Evolutionary conservation across 2,329 filamentous ascomycete species (phyloP).

Genomic region (Epichloe baconii): DNA sequence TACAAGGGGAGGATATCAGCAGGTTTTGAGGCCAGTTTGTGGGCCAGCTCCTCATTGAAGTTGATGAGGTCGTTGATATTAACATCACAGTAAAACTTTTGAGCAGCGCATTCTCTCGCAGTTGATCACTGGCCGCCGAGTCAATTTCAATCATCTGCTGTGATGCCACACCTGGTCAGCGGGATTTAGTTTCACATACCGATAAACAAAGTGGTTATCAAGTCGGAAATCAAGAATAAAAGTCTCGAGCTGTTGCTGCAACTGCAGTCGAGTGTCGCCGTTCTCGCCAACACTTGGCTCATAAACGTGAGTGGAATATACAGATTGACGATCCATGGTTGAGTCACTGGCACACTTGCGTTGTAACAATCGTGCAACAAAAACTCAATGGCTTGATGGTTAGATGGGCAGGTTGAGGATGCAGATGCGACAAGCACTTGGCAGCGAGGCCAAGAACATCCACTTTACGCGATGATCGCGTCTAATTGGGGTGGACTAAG

Average conservation of each 20-base stretch:
- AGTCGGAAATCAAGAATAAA: conserved; percentile 92
- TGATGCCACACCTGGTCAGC: background rate
- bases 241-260: conserved; percentile 69
- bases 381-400: background rate
- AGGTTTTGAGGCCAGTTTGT: conserved; percentile 78
- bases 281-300: conserved; percentile 51
- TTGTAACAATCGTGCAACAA: background rate
- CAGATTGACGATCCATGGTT: conserved; percentile 73
- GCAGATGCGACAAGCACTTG: background rate
- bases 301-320: conserved; percentile 75
- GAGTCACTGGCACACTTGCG: background rate
- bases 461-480: conserved; percentile 12
- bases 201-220: conserved; percentile 90
- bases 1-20: conserved; percentile 81
- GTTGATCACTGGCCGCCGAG: conserved; percentile 59
- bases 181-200: conserved; percentile 37
- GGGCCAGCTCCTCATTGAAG: conserved; percentile 89
- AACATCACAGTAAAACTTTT: conserved; percentile 95
- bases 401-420: background rate
- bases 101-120: conserved; percentile 85
- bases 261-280: conserved; percentile 56
- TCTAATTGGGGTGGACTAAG: background rate
- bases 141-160: conserved; percentile 6
- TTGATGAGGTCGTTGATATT: conserved; percentile 93
- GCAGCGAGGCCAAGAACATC: background rate